These are phyloP conservation scores for Talaromyces sp. DNA, from an alignment of 2,329 filamentous ascomycete species.

Conservation along the genomic window DNA sequence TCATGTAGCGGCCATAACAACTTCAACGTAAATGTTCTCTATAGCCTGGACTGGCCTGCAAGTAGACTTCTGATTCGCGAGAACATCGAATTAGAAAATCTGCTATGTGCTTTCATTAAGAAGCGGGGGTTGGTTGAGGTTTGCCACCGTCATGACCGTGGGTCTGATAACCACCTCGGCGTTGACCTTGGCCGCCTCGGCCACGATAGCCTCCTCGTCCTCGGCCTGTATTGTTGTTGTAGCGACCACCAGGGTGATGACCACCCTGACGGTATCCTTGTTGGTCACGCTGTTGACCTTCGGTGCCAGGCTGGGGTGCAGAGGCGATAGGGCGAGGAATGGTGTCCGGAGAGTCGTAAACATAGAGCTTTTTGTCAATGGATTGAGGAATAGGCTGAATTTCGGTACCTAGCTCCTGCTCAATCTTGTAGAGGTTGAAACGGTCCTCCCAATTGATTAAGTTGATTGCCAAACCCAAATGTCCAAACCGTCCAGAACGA, in stretches of 20 bases:
- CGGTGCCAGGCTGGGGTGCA: constrained; percentile 33
- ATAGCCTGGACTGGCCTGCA: background rate
- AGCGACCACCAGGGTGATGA: constrained; percentile 36
- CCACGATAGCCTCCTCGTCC: constrained; percentile 44
- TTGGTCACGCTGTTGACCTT: constrained; percentile 28
- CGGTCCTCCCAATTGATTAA: constrained; percentile 99
- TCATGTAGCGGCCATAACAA: constrained; percentile 17
- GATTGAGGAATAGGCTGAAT: constrained; percentile 91
- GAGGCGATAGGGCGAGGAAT: constrained; percentile 79
- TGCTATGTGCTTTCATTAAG: constrained; percentile 21
- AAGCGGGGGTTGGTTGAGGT: constrained; percentile 30
- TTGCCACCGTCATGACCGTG: constrained; percentile 30
- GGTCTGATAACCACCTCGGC: constrained; percentile 33
- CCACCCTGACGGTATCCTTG: constrained; percentile 35
- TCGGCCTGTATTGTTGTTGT: constrained; percentile 34
- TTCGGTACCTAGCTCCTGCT: constrained; percentile 93
- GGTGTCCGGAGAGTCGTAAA: constrained; percentile 92
- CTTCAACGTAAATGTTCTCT: constrained; percentile 14
- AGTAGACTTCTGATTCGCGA: background rate
- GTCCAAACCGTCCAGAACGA: constrained; percentile 93
- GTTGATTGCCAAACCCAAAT: constrained; percentile 96
- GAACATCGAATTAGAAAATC: constrained; percentile 3
- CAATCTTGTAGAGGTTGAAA: constrained; percentile 98
- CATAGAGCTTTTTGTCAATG: constrained; percentile 97
- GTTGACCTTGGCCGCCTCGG: constrained; percentile 41